Percentiles rank a stretch among this genome's conserved stretches.
These are phyloP conservation scores for Suillus paluster DNA, from an alignment of 768 basidiomycete genomes.

Conservation along the genomic window DNA sequence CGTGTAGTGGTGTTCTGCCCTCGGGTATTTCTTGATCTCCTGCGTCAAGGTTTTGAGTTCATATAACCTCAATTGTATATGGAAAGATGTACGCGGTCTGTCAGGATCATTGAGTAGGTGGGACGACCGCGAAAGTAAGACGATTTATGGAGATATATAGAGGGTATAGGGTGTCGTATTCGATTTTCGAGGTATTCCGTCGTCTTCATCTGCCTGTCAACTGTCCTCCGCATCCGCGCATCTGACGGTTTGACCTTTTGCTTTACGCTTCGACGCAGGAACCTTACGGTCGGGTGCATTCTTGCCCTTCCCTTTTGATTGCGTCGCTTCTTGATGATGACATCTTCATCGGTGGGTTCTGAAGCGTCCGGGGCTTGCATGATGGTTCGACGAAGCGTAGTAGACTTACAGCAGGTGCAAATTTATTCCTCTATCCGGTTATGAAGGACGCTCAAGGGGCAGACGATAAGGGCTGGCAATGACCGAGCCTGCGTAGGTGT, in stretches of 20 bases:
- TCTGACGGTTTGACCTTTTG: slow-evolving; percentile 13
- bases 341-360: slow-evolving; percentile 26
- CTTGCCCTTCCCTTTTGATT: slow-evolving; percentile 23
- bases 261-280: slow-evolving; percentile 16
- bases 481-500: slow-evolving; percentile 75
- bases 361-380: slow-evolving; percentile 46
- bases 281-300: slow-evolving; percentile 10
- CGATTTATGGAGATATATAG: slow-evolving; percentile 19
- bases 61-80: slow-evolving; percentile 87
- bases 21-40: slow-evolving; percentile 86
- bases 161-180: slow-evolving; percentile 23
- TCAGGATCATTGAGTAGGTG: slow-evolving; percentile 93
- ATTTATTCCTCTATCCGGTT: slow-evolving; percentile 93
- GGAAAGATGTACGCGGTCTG: slow-evolving; percentile 67
- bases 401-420: slow-evolving; percentile 71
- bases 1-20: slow-evolving; percentile 93
- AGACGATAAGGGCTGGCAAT: slow-evolving; percentile 83
- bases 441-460: slow-evolving; percentile 90
- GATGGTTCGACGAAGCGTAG: slow-evolving; percentile 52
- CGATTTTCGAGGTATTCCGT: slow-evolving; percentile 23
- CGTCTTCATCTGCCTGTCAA: slow-evolving; percentile 15
- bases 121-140: slow-evolving; percentile 73
- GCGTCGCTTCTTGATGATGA: slow-evolving; percentile 25
- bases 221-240: slow-evolving; percentile 5
- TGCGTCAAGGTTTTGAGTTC: slow-evolving; percentile 90